Evolutionary conservation across 805 yeast species (phyloP), one percentile per base, ranked within the genome.

Genomic region (Yarrowia alimentaria): DNA sequence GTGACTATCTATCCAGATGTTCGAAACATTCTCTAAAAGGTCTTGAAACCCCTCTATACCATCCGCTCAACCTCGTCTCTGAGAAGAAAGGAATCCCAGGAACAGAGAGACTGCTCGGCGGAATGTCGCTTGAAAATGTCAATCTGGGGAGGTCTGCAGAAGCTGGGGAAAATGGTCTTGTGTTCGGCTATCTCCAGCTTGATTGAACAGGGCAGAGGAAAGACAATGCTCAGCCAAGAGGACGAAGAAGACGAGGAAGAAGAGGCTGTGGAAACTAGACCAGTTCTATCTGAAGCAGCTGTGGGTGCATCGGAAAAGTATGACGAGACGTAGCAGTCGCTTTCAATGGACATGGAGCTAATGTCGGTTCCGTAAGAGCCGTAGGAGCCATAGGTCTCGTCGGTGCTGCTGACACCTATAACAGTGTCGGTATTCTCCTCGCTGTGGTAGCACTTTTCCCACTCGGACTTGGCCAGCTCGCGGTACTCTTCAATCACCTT

Each of bases 371-470:
- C 43, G 9, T 37, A 29, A 1, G 42, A 22, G 6, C 24, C 42
- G 4, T 37, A 29, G 8, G 16, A 37, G 9, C 43, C 24, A 12
- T 29, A 24, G 22, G 30, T 37, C 1, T 37, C 43, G 16, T 30
- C 43, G 4, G 43, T 30, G n/a, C n/a, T n/a, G n/a, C n/a, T n/a
- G n/a, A n/a, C n/a, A n/a, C n/a, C n/a, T n/a, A n/a, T n/a, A n/a
- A n/a, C n/a, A n/a, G n/a, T n/a, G n/a, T n/a, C n/a, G n/a, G n/a
- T n/a, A n/a, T n/a, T n/a, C n/a, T n/a, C n/a, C n/a, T n/a, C n/a
- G n/a, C n/a, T n/a, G n/a, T n/a, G n/a, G n/a, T 37, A 37, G 11
- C 43, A 37, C 16, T 37, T 37, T 12, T 37, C 43, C 43, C 43
- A 37, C 11, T 24, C 43, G 17, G 30, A 24, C n/a, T 37, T 14